These are phyloP conservation scores for Cladosporium sp. DNA, from an alignment of 2,329 filamentous ascomycete species.

Conservation along the genomic window DNA sequence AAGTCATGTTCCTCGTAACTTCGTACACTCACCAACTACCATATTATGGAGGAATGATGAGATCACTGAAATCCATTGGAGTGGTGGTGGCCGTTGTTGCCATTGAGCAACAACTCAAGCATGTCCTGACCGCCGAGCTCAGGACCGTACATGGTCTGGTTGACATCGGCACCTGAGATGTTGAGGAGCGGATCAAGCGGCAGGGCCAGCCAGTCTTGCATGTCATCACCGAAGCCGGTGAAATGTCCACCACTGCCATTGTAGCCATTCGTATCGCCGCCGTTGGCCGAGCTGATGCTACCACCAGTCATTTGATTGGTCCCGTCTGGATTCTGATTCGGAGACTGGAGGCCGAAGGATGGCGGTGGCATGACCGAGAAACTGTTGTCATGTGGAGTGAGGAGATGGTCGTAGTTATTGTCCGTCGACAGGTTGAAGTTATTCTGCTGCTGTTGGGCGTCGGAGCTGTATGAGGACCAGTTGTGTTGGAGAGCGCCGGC, in stretches of 20 bases:
- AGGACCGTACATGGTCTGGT: constrained; percentile 57
- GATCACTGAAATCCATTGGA: constrained; percentile 7
- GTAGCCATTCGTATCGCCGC: constrained; percentile 18
- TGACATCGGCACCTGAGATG: constrained; percentile 59
- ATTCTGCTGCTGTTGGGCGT: constrained; percentile 26
- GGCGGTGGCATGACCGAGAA: constrained; percentile 53
- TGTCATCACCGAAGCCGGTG: constrained; percentile 26
- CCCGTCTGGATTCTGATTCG: constrained; percentile 21
- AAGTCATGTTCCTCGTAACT: not conserved
- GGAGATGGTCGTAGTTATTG: constrained; percentile 43
- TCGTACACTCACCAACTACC: not conserved
- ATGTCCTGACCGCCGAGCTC: constrained; percentile 61
- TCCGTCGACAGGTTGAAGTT: constrained; percentile 47
- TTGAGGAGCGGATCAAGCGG: constrained; percentile 61
- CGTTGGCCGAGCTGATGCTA: constrained; percentile 31
- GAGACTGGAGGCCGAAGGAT: constrained; percentile 37
- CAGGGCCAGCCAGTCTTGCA: constrained; percentile 62
- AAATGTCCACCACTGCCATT: constrained; percentile 25
- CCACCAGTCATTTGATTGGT: constrained; percentile 35
- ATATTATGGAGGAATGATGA: not conserved
- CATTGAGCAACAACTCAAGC: constrained; percentile 47
- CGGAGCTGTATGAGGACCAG: not conserved
- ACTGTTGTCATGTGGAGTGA: constrained; percentile 35
- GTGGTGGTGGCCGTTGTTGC: constrained; percentile 6
- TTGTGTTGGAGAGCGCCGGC: constrained; percentile 22